Base-by-base conservation (phyloP, 257 asterid genomes). In the Plantago major region DNA sequence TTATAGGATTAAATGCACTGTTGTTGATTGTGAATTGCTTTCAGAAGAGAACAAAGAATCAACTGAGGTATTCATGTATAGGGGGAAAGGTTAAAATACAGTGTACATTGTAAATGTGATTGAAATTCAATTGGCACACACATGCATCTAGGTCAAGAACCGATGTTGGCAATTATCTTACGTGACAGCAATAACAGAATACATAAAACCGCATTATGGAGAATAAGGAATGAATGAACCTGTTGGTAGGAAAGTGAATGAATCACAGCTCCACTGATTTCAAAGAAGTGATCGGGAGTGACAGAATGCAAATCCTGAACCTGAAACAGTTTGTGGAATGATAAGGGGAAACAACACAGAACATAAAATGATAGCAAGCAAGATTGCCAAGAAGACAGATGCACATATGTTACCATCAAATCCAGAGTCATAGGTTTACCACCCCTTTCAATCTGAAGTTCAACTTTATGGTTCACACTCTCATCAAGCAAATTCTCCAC, bases 181-280 rank as follows among this genome's bases (percentile, higher is more conserved):
- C 3, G 33, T 46, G 26, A 46, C 46, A 63, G 47, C 17, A 50
- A 50, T 64, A 52, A 48, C 46, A 15, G 18, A 49, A 58, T 11
- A 1, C 40, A 33, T 33, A 33, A 33, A 55, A 70, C 58, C 47
- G 16, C 38, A 14, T 10, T 28, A 55, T 18, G 54, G 40, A 68
- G 64, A 68, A 42, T 19, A 58, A 14, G 45, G 61, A 45, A 33
- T 30, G 42, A 59, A 33, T 73, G 58, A 83, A 92, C 99, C 99
- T 93, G 99, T 70, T 93, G 99, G 79, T 93, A 93, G 64, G 99
- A 93, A 68, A 93, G 92, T 52, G 99, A 96, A 68, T 93, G 99
- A 64, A 93, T 87, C 69, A 93, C 87, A 38, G 97, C 96, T 65
- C 99, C 97, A 33, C 40, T 33, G 8, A 33, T 33, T 33, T 33